These are phyloP conservation scores for Ilex paraguariensis DNA, from an alignment of 305 asterid species.

Conservation along the genomic window DNA sequence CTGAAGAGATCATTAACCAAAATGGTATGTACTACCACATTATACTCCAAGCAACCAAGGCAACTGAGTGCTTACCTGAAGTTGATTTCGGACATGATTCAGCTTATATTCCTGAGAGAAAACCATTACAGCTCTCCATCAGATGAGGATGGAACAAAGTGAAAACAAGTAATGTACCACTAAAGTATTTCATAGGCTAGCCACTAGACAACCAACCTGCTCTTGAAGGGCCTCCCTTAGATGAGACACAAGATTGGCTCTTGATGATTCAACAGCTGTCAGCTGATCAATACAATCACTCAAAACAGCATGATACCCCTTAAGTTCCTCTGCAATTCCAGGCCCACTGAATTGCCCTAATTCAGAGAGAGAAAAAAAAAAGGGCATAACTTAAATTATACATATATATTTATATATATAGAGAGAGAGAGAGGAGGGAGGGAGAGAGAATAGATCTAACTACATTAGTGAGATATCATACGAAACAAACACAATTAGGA, in stretches of 20 bases:
- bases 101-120: slow-evolving; percentile 64
- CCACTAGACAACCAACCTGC: slow-evolving; percentile 48
- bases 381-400: neutral
- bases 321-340: slow-evolving; percentile 49
- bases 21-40: neutral
- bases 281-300: slow-evolving; percentile 74
- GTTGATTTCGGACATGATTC: slow-evolving; percentile 73
- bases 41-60: neutral
- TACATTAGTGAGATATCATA: neutral
- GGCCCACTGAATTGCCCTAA: slow-evolving; percentile 36
- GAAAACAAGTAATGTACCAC: slow-evolving; percentile 1
- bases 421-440: neutral
- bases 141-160: slow-evolving; percentile 9
- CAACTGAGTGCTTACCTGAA: slow-evolving; percentile 51
- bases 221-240: slow-evolving; percentile 83
- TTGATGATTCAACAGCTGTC: slow-evolving; percentile 54
- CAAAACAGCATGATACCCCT: slow-evolving; percentile 62
- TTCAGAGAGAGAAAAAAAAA: neutral
- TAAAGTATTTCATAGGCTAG: neutral
- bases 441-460: slow-evolving; percentile 1
- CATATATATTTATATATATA: neutral
- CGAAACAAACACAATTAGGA: neutral
- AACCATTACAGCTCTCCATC: slow-evolving; percentile 15
- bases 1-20: neutral
- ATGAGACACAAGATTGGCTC: slow-evolving; percentile 63